Evolutionary conservation across 1,284 basidiomycete genomes (phyloP), one percentile per base, ranked within the genome.

Genomic region (Microbotryum lychnidis-dioicae): DNA sequence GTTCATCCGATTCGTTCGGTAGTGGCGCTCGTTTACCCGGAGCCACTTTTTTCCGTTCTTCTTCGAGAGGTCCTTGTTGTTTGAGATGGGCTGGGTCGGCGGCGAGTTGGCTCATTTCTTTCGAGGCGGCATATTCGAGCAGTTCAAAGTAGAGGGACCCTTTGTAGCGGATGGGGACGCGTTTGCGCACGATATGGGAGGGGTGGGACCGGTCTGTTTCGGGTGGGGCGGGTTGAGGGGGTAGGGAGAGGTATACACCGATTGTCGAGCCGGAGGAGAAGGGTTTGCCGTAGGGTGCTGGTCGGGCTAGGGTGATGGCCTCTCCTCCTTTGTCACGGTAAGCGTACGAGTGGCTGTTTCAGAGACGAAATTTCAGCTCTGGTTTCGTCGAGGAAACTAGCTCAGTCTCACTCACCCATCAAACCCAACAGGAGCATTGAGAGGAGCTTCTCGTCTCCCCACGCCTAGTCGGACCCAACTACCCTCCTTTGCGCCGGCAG

Each of bases 131-230:
- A 74, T 97, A 97, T 75, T 98, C 94, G 68, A 91, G 80, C 66
- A 85, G 86, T 76, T 99, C 96, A 74, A 97, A 97, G 74, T 96
- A 94, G 65, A 91, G 85, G 75, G 94, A 91, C n/a, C 89, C 89
- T 75, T 93, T 93, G 78, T 91, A 91, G 61, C 90, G 87, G 73
- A 99, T 94, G 2, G 93, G 84, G 58, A 93, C 87, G 56, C 92
- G 86, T 74, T 90, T 87, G 57, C 92, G 84, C 69, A 85, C 83
- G 63, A 93, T 77, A 68, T 84, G 84, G 1, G 86, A 86, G 7
- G 77, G 77, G 56, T 76, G 72, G 8, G 66, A 60, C 1, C 86
- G 83, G 73, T 94, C 89, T 76, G 77, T 69, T 81, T 77, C 7
- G 83, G 80, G 67, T 79, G 73, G 37, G 37, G 63, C 49, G 1